phyloP scores from a whole-genome alignment of 2,329 filamentous ascomycete species.

The Trichophaea hybrida region DNA sequence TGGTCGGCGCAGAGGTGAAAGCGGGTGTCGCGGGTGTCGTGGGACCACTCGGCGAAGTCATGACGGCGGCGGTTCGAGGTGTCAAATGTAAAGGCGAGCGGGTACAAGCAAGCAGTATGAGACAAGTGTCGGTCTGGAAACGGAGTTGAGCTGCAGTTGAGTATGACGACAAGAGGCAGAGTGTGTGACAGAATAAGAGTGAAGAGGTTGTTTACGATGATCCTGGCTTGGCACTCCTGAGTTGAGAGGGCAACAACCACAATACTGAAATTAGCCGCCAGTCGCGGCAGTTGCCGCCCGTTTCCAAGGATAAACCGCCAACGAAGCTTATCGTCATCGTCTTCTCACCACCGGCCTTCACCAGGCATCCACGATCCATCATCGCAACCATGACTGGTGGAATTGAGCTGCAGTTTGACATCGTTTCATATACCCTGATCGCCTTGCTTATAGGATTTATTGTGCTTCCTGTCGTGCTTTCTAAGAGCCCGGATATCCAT shows the following conservation, averaged over 20 bases:
- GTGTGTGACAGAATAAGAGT: not conserved
- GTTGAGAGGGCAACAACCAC: not conserved
- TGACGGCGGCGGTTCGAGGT: slow-evolving; percentile 1
- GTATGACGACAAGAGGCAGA: not conserved
- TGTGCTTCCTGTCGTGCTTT: slow-evolving; percentile 52
- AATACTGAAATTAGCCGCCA: not conserved
- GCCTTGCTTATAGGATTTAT: slow-evolving; percentile 51
- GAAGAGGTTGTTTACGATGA: not conserved
- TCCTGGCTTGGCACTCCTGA: not conserved
- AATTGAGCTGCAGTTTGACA: slow-evolving; percentile 54
- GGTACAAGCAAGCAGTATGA: not conserved
- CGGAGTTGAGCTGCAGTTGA: not conserved
- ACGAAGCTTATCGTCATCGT: not conserved
- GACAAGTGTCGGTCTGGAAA: not conserved
- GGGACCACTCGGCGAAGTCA: slow-evolving; percentile 7
- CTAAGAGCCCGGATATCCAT: slow-evolving; percentile 75
- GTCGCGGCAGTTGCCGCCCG: not conserved
- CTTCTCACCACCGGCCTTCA: too few species aligned
- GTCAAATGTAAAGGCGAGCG: not conserved
- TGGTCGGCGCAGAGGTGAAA: not conserved
- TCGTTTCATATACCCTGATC: slow-evolving; percentile 58
- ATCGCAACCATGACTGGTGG: slow-evolving; percentile 32
- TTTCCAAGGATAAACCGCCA: not conserved
- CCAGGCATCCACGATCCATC: not conserved
- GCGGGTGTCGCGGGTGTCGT: slow-evolving; percentile 1